Conservation (phyloP, 768 basidiomycete genomes). For the Boletus rubropictus region DNA sequence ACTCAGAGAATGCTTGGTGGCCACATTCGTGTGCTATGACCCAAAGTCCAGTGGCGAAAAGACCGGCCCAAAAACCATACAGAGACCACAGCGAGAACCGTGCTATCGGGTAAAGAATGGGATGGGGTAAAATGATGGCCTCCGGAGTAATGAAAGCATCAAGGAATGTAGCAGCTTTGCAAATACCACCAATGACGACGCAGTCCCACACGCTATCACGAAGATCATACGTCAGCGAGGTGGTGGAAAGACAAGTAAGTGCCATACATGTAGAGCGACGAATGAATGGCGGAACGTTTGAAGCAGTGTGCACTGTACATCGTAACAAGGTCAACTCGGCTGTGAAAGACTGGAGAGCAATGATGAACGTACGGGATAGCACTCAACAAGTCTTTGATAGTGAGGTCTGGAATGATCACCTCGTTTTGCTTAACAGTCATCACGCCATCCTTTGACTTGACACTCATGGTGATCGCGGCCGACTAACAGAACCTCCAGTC, state of each 20-base stretch:
- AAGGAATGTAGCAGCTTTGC: slow-evolving; percentile 59
- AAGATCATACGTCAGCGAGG: slow-evolving; percentile 11
- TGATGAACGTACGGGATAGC: slow-evolving; percentile 66
- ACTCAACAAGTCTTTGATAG: slow-evolving; percentile 80
- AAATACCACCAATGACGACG: slow-evolving; percentile 59
- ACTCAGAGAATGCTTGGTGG: slow-evolving; percentile 94
- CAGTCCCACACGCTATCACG: slow-evolving; percentile 64
- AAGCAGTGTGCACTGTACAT: slow-evolving; percentile 71
- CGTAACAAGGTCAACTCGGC: neutral
- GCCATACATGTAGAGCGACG: slow-evolving; percentile 71
- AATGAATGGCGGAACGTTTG: slow-evolving; percentile 80
- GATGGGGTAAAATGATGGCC: slow-evolving; percentile 49
- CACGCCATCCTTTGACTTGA: slow-evolving; percentile 11
- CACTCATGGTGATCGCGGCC: slow-evolving; percentile 19
- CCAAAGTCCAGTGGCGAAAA: slow-evolving; percentile 92
- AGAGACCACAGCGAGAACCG: slow-evolving; percentile 69
- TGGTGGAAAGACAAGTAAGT: neutral
- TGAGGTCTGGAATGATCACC: slow-evolving; percentile 72
- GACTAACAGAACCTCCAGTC: slow-evolving; percentile 1
- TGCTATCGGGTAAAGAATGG: slow-evolving; percentile 55
- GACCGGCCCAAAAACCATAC: slow-evolving; percentile 77
- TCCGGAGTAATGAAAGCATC: slow-evolving; percentile 58
- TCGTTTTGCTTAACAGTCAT: slow-evolving; percentile 49
- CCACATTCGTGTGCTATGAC: slow-evolving; percentile 93
- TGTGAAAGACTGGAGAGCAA: slow-evolving; percentile 1